phyloP scores from a whole-genome alignment of 1,284 basidiomycete genomes.

The Rhodotorula mucilaginosa region DNA sequence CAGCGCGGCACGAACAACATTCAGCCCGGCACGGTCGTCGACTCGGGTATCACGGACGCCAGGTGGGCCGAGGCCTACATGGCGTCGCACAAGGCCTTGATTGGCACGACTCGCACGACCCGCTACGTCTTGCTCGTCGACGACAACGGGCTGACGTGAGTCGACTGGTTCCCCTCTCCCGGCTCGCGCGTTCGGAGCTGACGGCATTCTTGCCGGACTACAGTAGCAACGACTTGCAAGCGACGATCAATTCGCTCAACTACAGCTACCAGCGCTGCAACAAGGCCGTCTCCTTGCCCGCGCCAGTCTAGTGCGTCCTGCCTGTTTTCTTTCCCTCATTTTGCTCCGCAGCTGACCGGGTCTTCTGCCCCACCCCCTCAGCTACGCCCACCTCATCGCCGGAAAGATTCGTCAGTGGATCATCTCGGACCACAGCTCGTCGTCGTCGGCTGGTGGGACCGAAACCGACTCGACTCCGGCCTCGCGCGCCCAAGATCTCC shows the following conservation, averaged over 20 bases:
- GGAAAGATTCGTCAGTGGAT: slow-evolving; percentile 13
- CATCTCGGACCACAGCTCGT: not conserved
- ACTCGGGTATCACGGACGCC: slow-evolving; percentile 5
- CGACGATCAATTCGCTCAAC: not conserved
- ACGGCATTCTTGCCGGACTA: not conserved
- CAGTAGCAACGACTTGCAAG: slow-evolving; percentile 12
- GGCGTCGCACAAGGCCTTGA: not conserved
- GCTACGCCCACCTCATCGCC: slow-evolving; percentile 23
- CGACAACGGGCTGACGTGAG: slow-evolving; percentile 6
- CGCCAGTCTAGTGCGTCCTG: slow-evolving; percentile 14
- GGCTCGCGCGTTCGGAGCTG: too few species aligned
- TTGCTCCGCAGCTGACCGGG: not conserved
- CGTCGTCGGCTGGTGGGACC: not conserved
- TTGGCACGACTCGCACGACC: slow-evolving; percentile 18
- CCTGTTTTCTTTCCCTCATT: not conserved
- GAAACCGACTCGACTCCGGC: not conserved
- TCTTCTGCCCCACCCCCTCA: not conserved
- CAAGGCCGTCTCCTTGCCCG: slow-evolving; percentile 12
- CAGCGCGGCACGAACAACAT: not conserved
- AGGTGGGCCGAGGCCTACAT: slow-evolving; percentile 8
- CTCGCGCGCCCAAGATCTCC: slow-evolving; percentile 3
- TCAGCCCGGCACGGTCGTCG: slow-evolving; percentile 9
- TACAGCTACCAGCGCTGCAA: slow-evolving; percentile 19
- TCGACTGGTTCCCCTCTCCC: too few species aligned
- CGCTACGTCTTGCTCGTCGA: slow-evolving; percentile 15